Evolutionary conservation across 169 alveolate species (phyloP).

Genomic region (Plasmodium knowlesi): DNA sequence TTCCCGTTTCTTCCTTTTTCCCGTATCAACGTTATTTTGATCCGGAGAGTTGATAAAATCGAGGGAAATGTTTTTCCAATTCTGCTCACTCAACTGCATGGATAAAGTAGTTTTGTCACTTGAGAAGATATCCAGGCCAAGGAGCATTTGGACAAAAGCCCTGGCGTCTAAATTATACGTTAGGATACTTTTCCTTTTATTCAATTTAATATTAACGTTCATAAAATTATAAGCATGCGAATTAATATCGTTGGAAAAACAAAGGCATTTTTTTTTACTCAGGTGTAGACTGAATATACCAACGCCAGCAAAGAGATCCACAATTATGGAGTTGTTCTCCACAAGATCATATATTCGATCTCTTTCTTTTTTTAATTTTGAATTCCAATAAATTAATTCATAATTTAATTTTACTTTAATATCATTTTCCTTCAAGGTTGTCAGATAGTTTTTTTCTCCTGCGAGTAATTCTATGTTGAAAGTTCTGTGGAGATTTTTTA

Average conservation of each 20-base stretch:
- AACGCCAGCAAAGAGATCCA: constrained; percentile 92
- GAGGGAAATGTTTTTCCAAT: constrained; percentile 16
- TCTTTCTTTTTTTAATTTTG: constrained; percentile 82
- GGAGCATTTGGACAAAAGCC: constrained; percentile 76
- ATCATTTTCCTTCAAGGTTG: constrained; percentile 84
- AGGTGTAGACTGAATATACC: constrained; percentile 91
- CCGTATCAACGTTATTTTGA: not conserved
- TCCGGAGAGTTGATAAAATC: not conserved
- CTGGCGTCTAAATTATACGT: constrained; percentile 89
- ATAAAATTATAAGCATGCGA: constrained; percentile 84
- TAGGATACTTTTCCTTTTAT: constrained; percentile 81
- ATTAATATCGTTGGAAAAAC: constrained; percentile 92
- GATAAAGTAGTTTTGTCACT: not conserved
- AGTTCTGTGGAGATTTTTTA: constrained; percentile 88
- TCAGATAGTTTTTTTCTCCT: constrained; percentile 88
- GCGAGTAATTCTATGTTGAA: constrained; percentile 91
- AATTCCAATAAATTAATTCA: constrained; percentile 89
- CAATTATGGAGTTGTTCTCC: constrained; percentile 49
- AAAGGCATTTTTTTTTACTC: constrained; percentile 88
- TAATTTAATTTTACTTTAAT: constrained; percentile 81
- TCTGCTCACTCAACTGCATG: constrained; percentile 23
- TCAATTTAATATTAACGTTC: constrained; percentile 84
- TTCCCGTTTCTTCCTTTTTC: not conserved
- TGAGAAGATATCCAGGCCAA: constrained; percentile 20
- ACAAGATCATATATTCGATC: constrained; percentile 71